phyloP scores from a whole-genome alignment of 2,329 filamentous ascomycete species.

The Microsporum audouinii region DNA sequence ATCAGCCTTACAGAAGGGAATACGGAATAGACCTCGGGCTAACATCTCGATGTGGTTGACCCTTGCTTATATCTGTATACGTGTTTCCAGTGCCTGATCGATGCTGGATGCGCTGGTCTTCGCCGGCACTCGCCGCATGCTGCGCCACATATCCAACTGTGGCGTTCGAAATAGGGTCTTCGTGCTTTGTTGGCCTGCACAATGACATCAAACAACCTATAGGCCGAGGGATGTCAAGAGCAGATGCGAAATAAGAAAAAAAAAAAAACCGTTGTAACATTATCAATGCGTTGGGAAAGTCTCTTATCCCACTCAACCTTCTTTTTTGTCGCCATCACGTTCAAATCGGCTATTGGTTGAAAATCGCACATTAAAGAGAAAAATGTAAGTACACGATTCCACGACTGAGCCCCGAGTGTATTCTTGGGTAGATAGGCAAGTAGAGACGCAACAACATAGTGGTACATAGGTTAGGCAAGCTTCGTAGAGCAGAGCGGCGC shows the following conservation, averaged over 20 bases:
- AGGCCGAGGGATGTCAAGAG: background rate
- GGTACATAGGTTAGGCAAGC: background rate
- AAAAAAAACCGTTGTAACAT: background rate
- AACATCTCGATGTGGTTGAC: background rate
- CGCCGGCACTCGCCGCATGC: background rate
- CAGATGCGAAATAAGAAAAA: background rate
- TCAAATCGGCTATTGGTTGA: background rate
- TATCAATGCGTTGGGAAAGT: background rate
- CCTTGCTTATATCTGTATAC: background rate
- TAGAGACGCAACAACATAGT: background rate
- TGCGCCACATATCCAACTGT: background rate
- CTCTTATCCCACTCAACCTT: background rate
- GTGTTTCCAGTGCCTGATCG: background rate
- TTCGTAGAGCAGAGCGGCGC: background rate
- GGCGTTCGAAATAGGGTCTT: background rate
- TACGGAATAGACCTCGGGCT: background rate
- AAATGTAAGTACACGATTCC: background rate
- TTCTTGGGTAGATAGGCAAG: background rate
- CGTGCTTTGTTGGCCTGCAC: background rate
- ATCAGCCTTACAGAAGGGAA: background rate
- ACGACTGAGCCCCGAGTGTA: background rate
- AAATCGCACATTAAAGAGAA: background rate
- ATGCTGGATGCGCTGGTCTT: background rate
- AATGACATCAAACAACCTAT: background rate
- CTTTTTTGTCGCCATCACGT: background rate